Evolutionary conservation across 192 early-diverging fungal genomes (phyloP).

Genomic region (Coemansia sp.): DNA sequence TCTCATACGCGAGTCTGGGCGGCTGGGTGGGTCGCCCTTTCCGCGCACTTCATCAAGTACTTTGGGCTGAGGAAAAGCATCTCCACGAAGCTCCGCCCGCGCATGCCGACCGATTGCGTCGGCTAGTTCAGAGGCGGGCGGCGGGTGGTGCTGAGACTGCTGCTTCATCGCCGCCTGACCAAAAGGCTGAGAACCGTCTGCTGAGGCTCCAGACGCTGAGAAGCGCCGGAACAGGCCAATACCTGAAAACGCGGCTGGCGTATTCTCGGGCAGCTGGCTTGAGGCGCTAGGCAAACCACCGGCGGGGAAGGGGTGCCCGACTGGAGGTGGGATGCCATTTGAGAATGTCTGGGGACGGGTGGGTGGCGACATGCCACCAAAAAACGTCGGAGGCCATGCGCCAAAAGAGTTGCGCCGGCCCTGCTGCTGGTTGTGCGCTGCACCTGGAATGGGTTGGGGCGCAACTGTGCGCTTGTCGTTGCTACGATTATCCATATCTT

Average conservation of each 20-base stretch:
- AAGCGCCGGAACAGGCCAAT: constrained; percentile 47
- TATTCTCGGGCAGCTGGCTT: constrained; percentile 17
- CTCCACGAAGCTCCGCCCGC: constrained; percentile 4
- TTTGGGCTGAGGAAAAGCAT: constrained; percentile 21
- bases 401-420: constrained; percentile 39
- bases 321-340: neutral
- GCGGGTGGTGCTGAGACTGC: neutral
- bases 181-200: constrained; percentile 1
- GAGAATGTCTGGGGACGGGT: neutral
- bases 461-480: constrained; percentile 13
- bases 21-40: constrained; percentile 33
- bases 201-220: constrained; percentile 23
- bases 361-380: constrained; percentile 14
- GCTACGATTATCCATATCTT: neutral
- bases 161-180: neutral
- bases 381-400: constrained; percentile 37
- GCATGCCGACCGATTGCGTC: constrained; percentile 2
- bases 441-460: constrained; percentile 32
- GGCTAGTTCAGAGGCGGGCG: neutral
- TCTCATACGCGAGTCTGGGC: constrained; percentile 48
- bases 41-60: constrained; percentile 27
- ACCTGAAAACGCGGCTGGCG: constrained; percentile 18
- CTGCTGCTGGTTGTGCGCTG: neutral
- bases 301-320: constrained; percentile 1
- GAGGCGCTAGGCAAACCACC: neutral